Percentiles rank a stretch among this genome's conserved stretches.
phyloP scores from a whole-genome alignment of 1,139 yeast species.

The Debaryomyces nepalensis region DNA sequence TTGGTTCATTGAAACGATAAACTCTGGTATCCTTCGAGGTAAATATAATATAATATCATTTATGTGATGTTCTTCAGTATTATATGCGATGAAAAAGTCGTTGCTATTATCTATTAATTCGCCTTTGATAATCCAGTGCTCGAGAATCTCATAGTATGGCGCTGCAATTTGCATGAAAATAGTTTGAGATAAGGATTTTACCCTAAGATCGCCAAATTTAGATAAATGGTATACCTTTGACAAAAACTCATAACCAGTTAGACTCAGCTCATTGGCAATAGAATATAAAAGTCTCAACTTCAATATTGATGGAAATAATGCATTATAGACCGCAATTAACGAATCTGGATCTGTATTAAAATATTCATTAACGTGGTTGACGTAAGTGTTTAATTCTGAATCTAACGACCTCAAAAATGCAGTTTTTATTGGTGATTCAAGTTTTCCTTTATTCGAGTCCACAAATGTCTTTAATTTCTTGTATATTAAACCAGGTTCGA shows the following conservation, averaged over 20 bases:
- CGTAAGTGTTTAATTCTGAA: slow-evolving; percentile 57
- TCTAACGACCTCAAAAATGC: slow-evolving; percentile 66
- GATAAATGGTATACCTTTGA: slow-evolving; percentile 56
- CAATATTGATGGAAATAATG: slow-evolving; percentile 55
- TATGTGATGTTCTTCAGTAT: slow-evolving; percentile 34
- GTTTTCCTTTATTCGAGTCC: slow-evolving; percentile 31
- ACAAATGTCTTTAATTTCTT: slow-evolving; percentile 43
- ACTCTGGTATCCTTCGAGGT: slow-evolving; percentile 59
- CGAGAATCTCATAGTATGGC: slow-evolving; percentile 67
- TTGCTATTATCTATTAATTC: slow-evolving; percentile 56
- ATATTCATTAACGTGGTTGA: slow-evolving; percentile 56
- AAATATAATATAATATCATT: slow-evolving; percentile 41
- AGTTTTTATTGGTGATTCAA: slow-evolving; percentile 60
- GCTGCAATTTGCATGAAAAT: slow-evolving; percentile 54
- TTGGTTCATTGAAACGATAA: slow-evolving; percentile 44
- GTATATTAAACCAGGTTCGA: slow-evolving; percentile 78
- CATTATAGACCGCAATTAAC: slow-evolving; percentile 46
- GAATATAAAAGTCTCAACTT: slow-evolving; percentile 60
- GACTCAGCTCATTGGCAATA: slow-evolving; percentile 40
- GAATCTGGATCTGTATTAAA: slow-evolving; percentile 37
- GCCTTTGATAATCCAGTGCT: slow-evolving; percentile 75
- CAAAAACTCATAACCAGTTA: slow-evolving; percentile 61
- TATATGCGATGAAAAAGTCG: slow-evolving; percentile 70
- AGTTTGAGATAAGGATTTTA: slow-evolving; percentile 46
- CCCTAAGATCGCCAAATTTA: slow-evolving; percentile 64